Percentiles rank a stretch among this genome's conserved stretches.
These are phyloP conservation scores for Penicillium glabrum DNA, from an alignment of 2,329 filamentous ascomycete genomes.

Conservation along the genomic window DNA sequence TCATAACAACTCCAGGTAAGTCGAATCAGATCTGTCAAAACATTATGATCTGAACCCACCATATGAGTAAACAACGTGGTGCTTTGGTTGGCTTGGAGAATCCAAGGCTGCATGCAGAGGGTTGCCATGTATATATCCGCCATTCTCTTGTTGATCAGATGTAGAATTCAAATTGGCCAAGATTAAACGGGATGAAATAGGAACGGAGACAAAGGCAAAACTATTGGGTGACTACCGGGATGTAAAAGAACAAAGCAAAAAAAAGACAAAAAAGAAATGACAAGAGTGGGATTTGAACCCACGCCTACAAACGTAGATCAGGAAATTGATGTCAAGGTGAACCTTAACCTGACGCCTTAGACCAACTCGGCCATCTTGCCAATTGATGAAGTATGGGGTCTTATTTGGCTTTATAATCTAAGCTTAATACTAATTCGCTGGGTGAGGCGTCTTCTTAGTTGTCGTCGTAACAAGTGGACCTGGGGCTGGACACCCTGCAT, in stretches of 20 bases:
- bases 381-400: not conserved
- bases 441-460: not conserved
- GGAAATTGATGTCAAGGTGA: slow-evolving; percentile 24
- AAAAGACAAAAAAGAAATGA: slow-evolving; percentile 14
- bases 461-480: not conserved
- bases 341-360: slow-evolving; percentile 35
- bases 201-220: not conserved
- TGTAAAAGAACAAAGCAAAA: not conserved
- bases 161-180: not conserved
- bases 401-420: not conserved
- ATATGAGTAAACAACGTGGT: not conserved
- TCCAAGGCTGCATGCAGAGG: not conserved
- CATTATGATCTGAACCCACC: not conserved
- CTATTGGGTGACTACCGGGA: not conserved
- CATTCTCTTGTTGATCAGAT: not conserved
- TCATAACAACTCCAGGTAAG: not conserved
- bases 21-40: not conserved
- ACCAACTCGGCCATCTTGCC: slow-evolving; percentile 36
- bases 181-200: not conserved
- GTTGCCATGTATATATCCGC: not conserved
- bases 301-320: slow-evolving; percentile 22
- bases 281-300: slow-evolving; percentile 25
- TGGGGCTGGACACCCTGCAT: slow-evolving; percentile 5
- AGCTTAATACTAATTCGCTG: not conserved
- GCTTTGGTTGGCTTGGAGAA: not conserved